These are phyloP conservation scores for Xylaria nigripes DNA, from an alignment of 495 filamentous ascomycete species.

Conservation along the genomic window DNA sequence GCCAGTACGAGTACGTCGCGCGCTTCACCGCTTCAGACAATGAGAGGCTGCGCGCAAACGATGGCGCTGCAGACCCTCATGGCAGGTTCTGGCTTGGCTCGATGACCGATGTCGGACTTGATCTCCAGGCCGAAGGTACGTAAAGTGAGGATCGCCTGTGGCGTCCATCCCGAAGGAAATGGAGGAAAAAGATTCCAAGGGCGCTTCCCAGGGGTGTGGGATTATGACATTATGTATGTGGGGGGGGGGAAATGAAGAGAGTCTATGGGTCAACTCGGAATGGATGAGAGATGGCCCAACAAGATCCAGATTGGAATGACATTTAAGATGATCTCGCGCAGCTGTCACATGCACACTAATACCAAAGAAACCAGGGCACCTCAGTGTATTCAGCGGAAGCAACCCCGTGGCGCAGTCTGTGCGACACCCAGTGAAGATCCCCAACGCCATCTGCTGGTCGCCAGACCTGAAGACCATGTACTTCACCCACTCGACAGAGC, in stretches of 20 bases:
- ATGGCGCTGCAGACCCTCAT: conserved; percentile 71
- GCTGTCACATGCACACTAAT: neutral
- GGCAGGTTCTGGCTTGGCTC: conserved; percentile 84
- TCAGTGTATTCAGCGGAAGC: conserved; percentile 32
- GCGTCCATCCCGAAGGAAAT: neutral
- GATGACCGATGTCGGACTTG: conserved; percentile 67
- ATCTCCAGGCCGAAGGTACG: conserved; percentile 47
- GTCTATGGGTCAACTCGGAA: too few relatives aligned
- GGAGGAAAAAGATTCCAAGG: neutral
- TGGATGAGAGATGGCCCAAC: neutral
- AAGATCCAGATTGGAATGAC: neutral
- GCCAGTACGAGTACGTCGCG: conserved; percentile 35
- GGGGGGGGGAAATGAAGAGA: too few relatives aligned
- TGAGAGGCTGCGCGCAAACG: conserved; percentile 57
- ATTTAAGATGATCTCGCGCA: neutral
- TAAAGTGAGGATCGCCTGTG: neutral
- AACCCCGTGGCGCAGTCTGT: conserved; percentile 15
- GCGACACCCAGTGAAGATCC: conserved; percentile 55
- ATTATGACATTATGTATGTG: too few relatives aligned
- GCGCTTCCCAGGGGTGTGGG: neutral
- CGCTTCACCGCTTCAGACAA: conserved; percentile 38
- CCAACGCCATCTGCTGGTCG: conserved; percentile 75
- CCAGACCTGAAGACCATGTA: conserved; percentile 68
- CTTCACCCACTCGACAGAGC: conserved; percentile 70
- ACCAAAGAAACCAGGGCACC: conserved; percentile 25